Evolutionary conservation across 352 stramenopile species (phyloP), one percentile per base, ranked within the genome.

Genomic region (Phytophthora ohioensis): DNA sequence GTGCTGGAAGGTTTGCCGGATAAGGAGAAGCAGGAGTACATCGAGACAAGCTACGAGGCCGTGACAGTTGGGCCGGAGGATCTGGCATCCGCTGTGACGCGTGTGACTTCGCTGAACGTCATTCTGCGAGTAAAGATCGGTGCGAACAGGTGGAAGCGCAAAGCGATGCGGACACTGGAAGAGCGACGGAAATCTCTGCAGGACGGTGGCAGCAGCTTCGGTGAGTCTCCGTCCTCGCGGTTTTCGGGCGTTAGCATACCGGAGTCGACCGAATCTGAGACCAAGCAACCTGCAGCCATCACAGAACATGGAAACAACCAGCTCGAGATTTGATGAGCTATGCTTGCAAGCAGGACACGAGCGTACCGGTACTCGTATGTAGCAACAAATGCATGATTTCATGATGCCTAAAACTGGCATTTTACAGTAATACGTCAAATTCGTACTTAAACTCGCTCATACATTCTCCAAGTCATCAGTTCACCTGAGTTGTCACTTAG

Each of bases 51-150:
- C 36, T 73, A 82, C 66, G 82, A 92, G 36, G 58, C 72, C 11
- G 88, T 95, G 42, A 81, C 75, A 3, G 76, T 95, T 45, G 74
- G 70, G 13, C 73, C 78, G 3, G 81, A 91, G 27, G 88, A 95
- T 32, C 64, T 95, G 8, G 76, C 73, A 48, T 85, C 70, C 32
- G 88, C 88, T 9, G 83, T 95, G 54, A 95, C 86, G 13, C 83
- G 85, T 31, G 87, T 95, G 38, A 87, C 79, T 11, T 86, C 84
- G n/a, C 71, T 95, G 21, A 87, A 84, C 49, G 83, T 91, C 32
- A 77, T 95, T 49, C 70, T 93, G 64, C 87, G 85, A 35, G 84
- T 95, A 32, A 92, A 95, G 68, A 59, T 95, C 17, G 83, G 83
- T 15, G 84, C 82, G 38, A 93, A 88, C 73, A 90, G 86, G 60